phyloP scores from a whole-genome alignment of 2,329 filamentous ascomycete species.

The Chaetothyriales sp. region DNA sequence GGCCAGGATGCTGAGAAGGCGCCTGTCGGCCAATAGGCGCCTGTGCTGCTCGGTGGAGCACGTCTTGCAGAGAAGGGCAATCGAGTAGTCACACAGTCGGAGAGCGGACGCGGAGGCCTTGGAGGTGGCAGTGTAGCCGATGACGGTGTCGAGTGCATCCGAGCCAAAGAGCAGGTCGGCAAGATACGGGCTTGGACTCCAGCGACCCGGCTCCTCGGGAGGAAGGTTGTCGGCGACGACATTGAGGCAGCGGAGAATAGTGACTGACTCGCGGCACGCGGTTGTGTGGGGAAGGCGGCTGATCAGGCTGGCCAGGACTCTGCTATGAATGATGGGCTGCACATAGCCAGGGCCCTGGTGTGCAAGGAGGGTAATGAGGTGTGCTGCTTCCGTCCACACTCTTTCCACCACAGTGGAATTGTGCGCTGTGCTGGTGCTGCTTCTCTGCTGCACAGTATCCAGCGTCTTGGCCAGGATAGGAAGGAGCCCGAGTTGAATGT shows the following conservation, averaged over 20 bases:
- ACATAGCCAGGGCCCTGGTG: conserved; percentile 72
- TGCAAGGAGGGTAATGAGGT: conserved; percentile 73
- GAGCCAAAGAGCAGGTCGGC: conserved; percentile 53
- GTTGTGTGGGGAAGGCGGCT: conserved; percentile 52
- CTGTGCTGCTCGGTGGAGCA: conserved; percentile 60
- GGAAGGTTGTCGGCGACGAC: conserved; percentile 54
- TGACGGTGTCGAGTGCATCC: conserved; percentile 48
- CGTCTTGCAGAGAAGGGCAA: conserved; percentile 43
- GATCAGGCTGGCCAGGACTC: conserved; percentile 56
- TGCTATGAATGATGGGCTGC: conserved; percentile 54
- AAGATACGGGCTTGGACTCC: conserved; percentile 38
- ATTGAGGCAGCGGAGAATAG: conserved; percentile 60
- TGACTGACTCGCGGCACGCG: conserved; percentile 53
- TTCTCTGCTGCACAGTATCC: conserved; percentile 14
- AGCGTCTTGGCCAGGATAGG: conserved; percentile 37
- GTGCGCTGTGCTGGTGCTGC: background rate
- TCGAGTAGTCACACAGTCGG: conserved; percentile 20
- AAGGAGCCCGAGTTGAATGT: conserved; percentile 55
- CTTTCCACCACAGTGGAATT: conserved; percentile 29
- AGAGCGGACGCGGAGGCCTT: conserved; percentile 31
- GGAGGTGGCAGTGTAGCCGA: conserved; percentile 45
- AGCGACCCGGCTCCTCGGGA: conserved; percentile 39
- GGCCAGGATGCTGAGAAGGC: conserved; percentile 66
- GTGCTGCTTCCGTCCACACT: conserved; percentile 58
- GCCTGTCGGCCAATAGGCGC: conserved; percentile 54